Conservation (phyloP, 2,329 filamentous ascomycete genomes). For the Celoporthe dispersa region DNA sequence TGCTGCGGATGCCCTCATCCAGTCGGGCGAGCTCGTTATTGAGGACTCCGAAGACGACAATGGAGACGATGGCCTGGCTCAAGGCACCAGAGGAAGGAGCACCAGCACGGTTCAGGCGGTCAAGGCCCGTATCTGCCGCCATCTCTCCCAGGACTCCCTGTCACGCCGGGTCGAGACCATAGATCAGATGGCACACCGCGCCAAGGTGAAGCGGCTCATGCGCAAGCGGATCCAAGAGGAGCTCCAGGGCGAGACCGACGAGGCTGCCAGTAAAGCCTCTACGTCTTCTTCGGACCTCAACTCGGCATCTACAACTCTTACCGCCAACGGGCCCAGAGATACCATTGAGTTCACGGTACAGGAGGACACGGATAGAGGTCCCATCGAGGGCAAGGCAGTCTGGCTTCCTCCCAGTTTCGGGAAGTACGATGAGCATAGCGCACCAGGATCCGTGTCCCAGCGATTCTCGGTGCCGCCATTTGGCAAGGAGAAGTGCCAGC, state of each 20-base stretch:
- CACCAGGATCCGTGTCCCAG: neutral
- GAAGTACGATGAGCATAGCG: constrained; percentile 21
- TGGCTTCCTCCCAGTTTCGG: constrained; percentile 1
- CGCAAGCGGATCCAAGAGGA: constrained; percentile 63
- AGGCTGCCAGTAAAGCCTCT: constrained; percentile 38
- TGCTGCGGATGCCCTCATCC: constrained; percentile 30
- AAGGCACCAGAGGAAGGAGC: constrained; percentile 39
- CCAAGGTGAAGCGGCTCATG: constrained; percentile 59
- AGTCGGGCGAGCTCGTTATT: constrained; percentile 40
- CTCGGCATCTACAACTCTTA: neutral
- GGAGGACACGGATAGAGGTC: constrained; percentile 19
- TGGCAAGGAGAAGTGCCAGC: constrained; percentile 6
- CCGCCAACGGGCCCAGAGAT: constrained; percentile 50
- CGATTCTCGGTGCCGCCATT: constrained; percentile 13
- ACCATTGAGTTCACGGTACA: constrained; percentile 51
- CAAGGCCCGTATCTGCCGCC: constrained; percentile 49
- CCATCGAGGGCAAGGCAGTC: neutral
- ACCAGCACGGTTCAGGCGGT: constrained; percentile 50
- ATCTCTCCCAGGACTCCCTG: constrained; percentile 51
- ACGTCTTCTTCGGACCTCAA: constrained; percentile 38
- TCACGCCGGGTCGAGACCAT: constrained; percentile 50
- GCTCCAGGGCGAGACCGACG: constrained; percentile 51
- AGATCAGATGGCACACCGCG: constrained; percentile 58
- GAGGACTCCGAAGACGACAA: constrained; percentile 50
- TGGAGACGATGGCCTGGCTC: constrained; percentile 41